phyloP scores from a whole-genome alignment of 768 basidiomycete genomes.

The Gloeopeniophorella convolvens region DNA sequence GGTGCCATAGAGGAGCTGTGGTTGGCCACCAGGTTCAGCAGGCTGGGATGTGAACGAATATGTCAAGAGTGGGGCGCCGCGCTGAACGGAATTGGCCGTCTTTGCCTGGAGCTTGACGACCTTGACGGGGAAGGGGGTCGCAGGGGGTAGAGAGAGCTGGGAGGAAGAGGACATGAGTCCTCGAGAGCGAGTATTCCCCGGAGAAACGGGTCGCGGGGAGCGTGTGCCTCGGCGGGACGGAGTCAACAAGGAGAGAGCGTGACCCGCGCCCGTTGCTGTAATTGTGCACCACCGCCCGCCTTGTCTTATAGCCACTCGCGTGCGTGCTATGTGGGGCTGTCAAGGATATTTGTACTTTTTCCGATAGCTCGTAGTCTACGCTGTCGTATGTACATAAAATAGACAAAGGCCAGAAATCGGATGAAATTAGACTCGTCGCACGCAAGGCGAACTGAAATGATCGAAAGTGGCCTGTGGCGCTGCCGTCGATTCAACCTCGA shows the following conservation, averaged over 20 bases:
- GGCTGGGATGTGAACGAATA: slow-evolving; percentile 70
- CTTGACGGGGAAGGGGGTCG: slow-evolving; percentile 84
- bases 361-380: no score
- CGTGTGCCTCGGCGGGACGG: no score
- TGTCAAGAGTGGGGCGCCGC: slow-evolving; percentile 75
- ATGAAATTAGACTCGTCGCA: no score
- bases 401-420: no score
- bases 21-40: slow-evolving; percentile 36
- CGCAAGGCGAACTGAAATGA: not conserved
- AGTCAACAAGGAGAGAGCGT: slow-evolving; percentile 2
- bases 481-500: slow-evolving; percentile 1
- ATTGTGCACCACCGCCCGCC: slow-evolving; percentile 5
- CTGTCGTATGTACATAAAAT: no score
- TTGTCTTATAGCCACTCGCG: not conserved
- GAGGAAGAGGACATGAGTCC: slow-evolving; percentile 28
- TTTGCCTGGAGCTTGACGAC: slow-evolving; percentile 60
- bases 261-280: slow-evolving; percentile 1
- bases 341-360: not conserved
- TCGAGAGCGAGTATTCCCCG: not conserved
- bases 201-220: not conserved
- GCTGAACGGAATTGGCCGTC: slow-evolving; percentile 41
- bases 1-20: slow-evolving; percentile 74
- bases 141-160: slow-evolving; percentile 64
- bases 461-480: slow-evolving; percentile 5
- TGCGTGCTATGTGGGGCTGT: not conserved